Percentiles rank a stretch among this genome's conserved stretches.
Evolutionary conservation across 1,139 yeast species (phyloP).

Genomic region (Yamadazyma taylorii): DNA sequence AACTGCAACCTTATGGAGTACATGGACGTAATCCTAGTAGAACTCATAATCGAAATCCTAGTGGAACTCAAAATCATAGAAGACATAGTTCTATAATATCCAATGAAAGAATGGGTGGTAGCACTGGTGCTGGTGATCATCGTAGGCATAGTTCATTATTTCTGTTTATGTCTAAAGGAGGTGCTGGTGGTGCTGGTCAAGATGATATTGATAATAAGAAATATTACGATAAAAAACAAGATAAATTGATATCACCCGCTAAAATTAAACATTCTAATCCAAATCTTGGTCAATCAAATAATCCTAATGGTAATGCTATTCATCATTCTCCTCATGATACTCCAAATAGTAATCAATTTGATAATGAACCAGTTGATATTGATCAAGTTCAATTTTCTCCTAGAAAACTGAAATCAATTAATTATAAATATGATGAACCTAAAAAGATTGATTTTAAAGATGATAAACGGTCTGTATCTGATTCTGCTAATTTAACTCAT

Average conservation of each 20-base stretch:
- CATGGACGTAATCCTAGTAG: not conserved
- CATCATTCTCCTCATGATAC: constrained; percentile 1
- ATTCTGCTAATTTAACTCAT: constrained; percentile 15
- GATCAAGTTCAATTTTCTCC: constrained; percentile 39
- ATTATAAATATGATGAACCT: constrained; percentile 14
- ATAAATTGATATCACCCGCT: constrained; percentile 26
- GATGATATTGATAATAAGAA: constrained; percentile 9
- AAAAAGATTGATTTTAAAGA: constrained; percentile 15
- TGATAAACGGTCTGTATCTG: constrained; percentile 36
- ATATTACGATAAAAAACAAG: constrained; percentile 9
- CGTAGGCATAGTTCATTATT: constrained; percentile 25
- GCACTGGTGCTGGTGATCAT: constrained; percentile 20
- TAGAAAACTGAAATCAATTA: constrained; percentile 32
- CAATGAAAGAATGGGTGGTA: not conserved
- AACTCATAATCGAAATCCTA: not conserved
- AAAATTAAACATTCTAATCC: constrained; percentile 22
- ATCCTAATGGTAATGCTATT: constrained; percentile 6
- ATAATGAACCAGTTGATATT: constrained; percentile 26
- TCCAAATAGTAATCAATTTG: constrained; percentile 1
- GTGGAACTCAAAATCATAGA: constrained; percentile 22
- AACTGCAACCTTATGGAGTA: constrained; percentile 1
- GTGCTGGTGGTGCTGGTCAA: no score
- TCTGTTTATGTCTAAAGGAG: constrained; percentile 14
- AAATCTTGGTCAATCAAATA: not conserved
- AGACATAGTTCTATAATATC: constrained; percentile 34